A percentile compares a stretch with the other conserved stretches of the same genome.
phyloP scores from a whole-genome alignment of 225 moss, liverwort and hornwort genomes.

The Polytrichum formosum region DNA sequence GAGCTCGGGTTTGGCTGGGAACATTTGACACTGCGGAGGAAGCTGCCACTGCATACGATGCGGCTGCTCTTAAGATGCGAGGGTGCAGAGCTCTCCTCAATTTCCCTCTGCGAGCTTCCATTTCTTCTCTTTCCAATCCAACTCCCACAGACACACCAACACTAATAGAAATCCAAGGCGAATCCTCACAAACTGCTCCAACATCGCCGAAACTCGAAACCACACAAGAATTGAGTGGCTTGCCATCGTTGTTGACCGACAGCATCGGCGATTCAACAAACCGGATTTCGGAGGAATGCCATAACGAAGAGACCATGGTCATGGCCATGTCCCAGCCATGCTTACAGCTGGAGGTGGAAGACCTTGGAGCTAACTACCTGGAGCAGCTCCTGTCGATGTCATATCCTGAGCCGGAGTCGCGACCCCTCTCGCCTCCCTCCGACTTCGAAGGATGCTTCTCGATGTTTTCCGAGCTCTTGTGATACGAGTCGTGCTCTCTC shows the following conservation, averaged over 20 bases:
- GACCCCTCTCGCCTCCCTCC: background rate
- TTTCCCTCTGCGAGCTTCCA: constrained; percentile 37
- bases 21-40: constrained; percentile 52
- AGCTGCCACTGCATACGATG: constrained; percentile 48
- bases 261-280: background rate
- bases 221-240: background rate
- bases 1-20: constrained; percentile 50
- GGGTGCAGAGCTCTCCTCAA: constrained; percentile 52
- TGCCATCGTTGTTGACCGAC: background rate
- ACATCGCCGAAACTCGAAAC: background rate
- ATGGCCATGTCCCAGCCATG: background rate
- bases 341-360: background rate
- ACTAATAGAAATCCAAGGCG: too few relatives aligned
- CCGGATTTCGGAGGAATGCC: background rate
- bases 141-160: constrained; percentile 9
- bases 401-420: background rate
- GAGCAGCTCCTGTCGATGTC: background rate
- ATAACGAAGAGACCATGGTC: background rate
- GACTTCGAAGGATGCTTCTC: background rate
- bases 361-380: background rate
- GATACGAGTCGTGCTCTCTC: too few relatives aligned
- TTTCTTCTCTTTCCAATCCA: constrained; percentile 21
- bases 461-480: background rate
- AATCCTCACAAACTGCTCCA: background rate
- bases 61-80: constrained; percentile 42